These are phyloP conservation scores for Candida hungchunana DNA, from an alignment of 805 yeast species.

Conservation along the genomic window DNA sequence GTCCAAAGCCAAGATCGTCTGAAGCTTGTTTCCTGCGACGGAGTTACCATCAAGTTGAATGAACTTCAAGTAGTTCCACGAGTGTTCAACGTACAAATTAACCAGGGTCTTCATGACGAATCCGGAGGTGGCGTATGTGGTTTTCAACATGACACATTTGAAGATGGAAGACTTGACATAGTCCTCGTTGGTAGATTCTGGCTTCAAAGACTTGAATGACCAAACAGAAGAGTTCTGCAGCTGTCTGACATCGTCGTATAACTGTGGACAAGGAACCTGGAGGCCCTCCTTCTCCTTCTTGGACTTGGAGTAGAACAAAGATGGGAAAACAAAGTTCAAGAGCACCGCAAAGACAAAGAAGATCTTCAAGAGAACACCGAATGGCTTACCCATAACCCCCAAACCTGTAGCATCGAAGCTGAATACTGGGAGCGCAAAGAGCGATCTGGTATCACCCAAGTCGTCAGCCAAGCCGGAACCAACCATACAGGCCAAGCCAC, in stretches of 20 bases:
- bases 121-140: constrained; percentile 18
- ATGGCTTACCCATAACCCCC: constrained; percentile 24
- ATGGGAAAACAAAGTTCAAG: constrained; percentile 25
- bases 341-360: constrained; percentile 26
- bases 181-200: constrained; percentile 18
- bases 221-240: constrained; percentile 15
- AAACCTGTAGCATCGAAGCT: constrained; percentile 29
- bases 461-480: constrained; percentile 59
- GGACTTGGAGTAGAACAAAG: constrained; percentile 10
- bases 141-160: constrained; percentile 24
- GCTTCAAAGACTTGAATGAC: constrained; percentile 16
- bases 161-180: constrained; percentile 25
- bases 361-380: constrained; percentile 27
- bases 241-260: constrained; percentile 22
- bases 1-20: constrained; percentile 24
- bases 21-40: constrained; percentile 24
- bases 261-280: background rate
- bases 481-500: constrained; percentile 61
- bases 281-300: constrained; percentile 5
- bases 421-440: constrained; percentile 44
- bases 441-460: constrained; percentile 38
- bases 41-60: constrained; percentile 16
- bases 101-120: constrained; percentile 17
- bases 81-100: constrained; percentile 22
- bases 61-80: constrained; percentile 26